Percentiles rank a stretch among this genome's conserved stretches.
Conservation (phyloP, 768 basidiomycete species). For the Amanita subjunquillea region DNA sequence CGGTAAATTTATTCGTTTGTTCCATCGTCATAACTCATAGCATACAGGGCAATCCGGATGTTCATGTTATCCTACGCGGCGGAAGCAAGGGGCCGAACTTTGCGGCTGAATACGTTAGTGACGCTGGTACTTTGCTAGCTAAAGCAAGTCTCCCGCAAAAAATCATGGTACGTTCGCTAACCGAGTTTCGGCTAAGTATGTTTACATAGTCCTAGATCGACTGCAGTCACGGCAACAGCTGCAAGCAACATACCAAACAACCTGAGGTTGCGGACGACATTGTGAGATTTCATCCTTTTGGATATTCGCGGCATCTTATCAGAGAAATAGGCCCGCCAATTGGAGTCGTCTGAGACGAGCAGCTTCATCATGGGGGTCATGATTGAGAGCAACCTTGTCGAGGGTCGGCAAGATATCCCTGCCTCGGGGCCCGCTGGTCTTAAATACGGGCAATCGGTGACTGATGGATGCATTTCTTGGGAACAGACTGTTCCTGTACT, state of each 20-base stretch:
- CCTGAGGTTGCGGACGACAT: conserved; percentile 84
- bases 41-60: conserved; percentile 74
- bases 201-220: conserved; percentile 51
- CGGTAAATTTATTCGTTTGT: conserved; percentile 28
- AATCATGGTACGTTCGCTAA: conserved; percentile 60
- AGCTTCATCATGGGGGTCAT: conserved; percentile 83
- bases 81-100: conserved; percentile 88
- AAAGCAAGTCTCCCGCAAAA: conserved; percentile 74
- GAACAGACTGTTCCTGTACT: conserved; percentile 74
- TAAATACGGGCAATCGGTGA: conserved; percentile 79
- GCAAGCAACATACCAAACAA: conserved; percentile 86
- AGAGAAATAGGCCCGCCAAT: conserved; percentile 49
- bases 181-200: not conserved
- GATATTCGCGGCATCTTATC: not conserved
- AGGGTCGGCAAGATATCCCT: conserved; percentile 82
- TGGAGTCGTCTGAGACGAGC: conserved; percentile 63
- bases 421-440: conserved; percentile 58
- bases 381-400: conserved; percentile 88
- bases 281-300: conserved; percentile 26
- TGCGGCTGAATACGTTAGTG: conserved; percentile 65
- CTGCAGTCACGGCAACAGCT: conserved; percentile 94
- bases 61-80: conserved; percentile 92
- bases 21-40: not conserved
- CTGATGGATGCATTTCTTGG: conserved; percentile 89
- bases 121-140: conserved; percentile 58